These are phyloP conservation scores for Chaetomium fimeti DNA, from an alignment of 495 filamentous ascomycete species.

Conservation along the genomic window DNA sequence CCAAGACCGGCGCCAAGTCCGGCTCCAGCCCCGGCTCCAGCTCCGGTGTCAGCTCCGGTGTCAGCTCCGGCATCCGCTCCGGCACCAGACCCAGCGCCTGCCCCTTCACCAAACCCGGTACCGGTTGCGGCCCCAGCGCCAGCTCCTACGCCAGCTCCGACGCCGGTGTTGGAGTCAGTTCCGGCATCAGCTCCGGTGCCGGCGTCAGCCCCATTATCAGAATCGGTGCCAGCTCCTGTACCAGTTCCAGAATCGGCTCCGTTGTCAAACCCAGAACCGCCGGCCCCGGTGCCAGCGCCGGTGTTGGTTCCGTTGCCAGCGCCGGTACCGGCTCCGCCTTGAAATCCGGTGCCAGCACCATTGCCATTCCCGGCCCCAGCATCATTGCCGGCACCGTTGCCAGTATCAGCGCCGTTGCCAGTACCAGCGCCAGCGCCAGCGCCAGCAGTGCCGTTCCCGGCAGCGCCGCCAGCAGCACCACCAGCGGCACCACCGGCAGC, in stretches of 20 bases:
- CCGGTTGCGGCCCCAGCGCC: neutral
- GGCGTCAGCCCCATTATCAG: neutral
- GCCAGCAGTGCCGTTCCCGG: neutral
- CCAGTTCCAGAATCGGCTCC: no score
- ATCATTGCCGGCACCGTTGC: neutral
- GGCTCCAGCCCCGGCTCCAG: neutral
- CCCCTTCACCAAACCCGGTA: no score
- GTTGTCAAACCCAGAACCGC: no score
- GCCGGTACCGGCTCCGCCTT: neutral
- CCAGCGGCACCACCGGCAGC: neutral
- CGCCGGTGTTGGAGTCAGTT: neutral
- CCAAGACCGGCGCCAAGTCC: neutral
- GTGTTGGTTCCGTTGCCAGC: neutral
- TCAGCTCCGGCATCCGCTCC: neutral
- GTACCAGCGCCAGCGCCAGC: neutral
- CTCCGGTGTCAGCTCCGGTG: neutral
- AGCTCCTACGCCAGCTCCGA: no score
- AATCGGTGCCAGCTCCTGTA: neutral
- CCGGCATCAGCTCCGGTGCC: neutral
- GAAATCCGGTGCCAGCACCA: neutral
- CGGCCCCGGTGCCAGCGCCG: no score
- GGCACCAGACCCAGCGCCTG: neutral
- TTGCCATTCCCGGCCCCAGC: neutral
- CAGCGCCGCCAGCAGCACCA: slow-evolving; percentile 3
- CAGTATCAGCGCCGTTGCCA: neutral